Evolutionary conservation across 345 rosid genomes (phyloP), one percentile per base, ranked within the genome.

Genomic region (Camelina sativa): DNA sequence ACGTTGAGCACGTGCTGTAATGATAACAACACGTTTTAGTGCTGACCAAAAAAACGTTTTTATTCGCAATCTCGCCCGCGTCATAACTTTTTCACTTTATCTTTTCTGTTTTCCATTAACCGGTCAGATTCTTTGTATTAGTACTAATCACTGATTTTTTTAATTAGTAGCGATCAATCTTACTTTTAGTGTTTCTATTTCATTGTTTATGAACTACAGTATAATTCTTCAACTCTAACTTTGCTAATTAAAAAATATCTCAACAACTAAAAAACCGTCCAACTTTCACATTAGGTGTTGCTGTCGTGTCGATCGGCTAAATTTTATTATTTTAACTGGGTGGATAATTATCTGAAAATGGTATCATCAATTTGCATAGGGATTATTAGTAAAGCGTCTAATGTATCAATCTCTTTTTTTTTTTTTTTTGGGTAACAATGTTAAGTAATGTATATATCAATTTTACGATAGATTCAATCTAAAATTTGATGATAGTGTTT

Each of bases 1-100:
- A 76, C 60, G 65, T 62, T 55, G 25, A 10, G n/a, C 53, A 62
- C 76, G 62, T 70, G 80, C 61, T 2, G 2, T 56, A 64, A 25
- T 48, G 8, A 56, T 19, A 25, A 44, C 13, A 57, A 65, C 76
- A 76, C 76, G 80, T 76, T 76, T 54, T 11, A 2, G 38, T 19
- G 65, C 50, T 44, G 73, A 69, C 65, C 41, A 65, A 28, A 65
- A 8, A 48, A 48, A 76, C 44, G 58, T 53, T 70, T 70, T 47
- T 6, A 0, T 16, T 53, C 52, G 44, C 25, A 44, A 52, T 54
- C 59, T 69, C 43, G 50, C 43, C 58, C 57, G 22, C 63, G 50
- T 68, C 32, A 75, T 32, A 13, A 67, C 67, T 67, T 76, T 67
- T 74, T 66, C 67, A 13, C 72, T 61, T 68, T 60, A 52, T 67